A percentile compares a stretch with the other conserved stretches of the same genome.
phyloP scores from a whole-genome alignment of 306 rosid species.

The Acmispon strigosus region DNA sequence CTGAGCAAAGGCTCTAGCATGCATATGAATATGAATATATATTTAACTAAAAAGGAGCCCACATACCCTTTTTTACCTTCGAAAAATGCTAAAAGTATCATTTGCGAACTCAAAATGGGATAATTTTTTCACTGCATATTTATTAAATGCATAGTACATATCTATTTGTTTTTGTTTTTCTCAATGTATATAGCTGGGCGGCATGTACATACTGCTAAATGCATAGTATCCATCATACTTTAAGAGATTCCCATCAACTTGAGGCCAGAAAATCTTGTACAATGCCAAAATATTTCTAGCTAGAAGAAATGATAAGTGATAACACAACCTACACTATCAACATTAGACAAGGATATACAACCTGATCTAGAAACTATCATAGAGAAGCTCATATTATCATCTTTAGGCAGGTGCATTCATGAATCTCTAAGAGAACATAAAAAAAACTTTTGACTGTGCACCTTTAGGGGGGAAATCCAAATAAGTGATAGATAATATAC shows the following conservation, averaged over 20 bases:
- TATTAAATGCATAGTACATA: no score
- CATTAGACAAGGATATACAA: neutral
- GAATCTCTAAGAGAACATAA: neutral
- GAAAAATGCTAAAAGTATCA: no score
- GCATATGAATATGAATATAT: no score
- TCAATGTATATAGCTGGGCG: no score
- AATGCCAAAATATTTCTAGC: constrained; percentile 3
- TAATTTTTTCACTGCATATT: no score
- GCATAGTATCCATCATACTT: neutral
- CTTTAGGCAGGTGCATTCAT: neutral
- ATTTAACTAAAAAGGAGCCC: no score
- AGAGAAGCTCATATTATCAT: constrained; percentile 10
- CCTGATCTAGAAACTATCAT: neutral
- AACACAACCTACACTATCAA: neutral
- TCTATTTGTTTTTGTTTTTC: no score
- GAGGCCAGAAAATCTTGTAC: constrained; percentile 7
- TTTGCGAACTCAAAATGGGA: no score
- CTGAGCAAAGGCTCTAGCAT: no score
- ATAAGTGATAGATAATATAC: neutral
- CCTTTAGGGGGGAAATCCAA: neutral
- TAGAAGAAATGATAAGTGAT: constrained; percentile 7
- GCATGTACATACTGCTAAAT: no score
- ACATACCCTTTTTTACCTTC: no score
- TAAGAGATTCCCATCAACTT: neutral
- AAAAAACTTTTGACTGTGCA: neutral